Evolutionary conservation across 139 green algal species (phyloP).

Genomic region (Chlorella vulgaris): DNA sequence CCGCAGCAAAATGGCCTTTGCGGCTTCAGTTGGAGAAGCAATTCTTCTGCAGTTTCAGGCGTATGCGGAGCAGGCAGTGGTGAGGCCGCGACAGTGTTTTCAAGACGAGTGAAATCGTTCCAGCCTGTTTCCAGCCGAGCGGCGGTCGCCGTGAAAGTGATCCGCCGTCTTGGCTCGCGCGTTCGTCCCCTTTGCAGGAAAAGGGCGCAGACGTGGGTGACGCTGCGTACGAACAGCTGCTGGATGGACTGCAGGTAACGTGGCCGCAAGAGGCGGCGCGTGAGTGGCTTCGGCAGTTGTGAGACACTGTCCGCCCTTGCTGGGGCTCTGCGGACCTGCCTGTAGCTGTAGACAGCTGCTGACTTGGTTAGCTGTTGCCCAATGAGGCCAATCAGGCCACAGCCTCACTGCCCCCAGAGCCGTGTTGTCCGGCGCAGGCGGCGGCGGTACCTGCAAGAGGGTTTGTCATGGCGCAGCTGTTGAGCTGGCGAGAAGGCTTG

Average conservation of each 20-base stretch:
- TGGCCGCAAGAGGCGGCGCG: neutral
- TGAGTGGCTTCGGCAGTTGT: neutral
- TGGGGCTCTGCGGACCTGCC: neutral
- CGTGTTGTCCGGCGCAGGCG: constrained; percentile 14
- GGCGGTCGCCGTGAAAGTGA: neutral
- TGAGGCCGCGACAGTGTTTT: neutral
- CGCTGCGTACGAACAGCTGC: constrained; percentile 38
- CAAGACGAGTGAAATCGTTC: neutral
- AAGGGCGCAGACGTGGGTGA: constrained; percentile 25
- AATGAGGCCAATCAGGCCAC: neutral
- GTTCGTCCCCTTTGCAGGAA: constrained; percentile 31
- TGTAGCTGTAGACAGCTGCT: neutral
- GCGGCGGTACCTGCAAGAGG: constrained; percentile 34
- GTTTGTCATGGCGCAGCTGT: constrained; percentile 43
- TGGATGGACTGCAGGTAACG: constrained; percentile 35
- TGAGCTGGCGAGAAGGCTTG: constrained; percentile 46
- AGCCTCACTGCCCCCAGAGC: neutral
- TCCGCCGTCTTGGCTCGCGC: neutral
- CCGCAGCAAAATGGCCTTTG: constrained; percentile 9
- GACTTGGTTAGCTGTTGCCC: neutral
- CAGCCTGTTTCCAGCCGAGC: no score
- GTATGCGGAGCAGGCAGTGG: constrained; percentile 24
- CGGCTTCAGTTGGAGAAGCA: constrained; percentile 27
- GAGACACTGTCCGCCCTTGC: neutral
- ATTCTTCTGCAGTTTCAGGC: constrained; percentile 20